phyloP scores from a whole-genome alignment of 768 basidiomycete genomes.

The Lactifluus piperatus region DNA sequence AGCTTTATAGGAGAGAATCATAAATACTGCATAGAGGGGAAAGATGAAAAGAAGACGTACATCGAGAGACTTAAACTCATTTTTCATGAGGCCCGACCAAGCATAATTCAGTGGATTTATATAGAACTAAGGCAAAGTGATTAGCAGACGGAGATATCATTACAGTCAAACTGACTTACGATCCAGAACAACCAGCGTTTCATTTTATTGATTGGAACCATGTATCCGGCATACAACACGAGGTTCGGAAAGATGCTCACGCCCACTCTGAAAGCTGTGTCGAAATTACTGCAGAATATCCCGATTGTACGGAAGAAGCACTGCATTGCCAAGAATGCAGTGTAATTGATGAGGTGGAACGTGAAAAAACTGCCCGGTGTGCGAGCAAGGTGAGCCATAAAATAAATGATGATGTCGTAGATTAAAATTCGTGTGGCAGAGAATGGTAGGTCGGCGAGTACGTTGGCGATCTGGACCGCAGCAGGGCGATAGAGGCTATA shows the following conservation, averaged over 20 bases:
- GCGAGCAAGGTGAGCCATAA: slow-evolving; percentile 46
- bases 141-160: slow-evolving; percentile 18
- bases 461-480: slow-evolving; percentile 57
- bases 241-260: slow-evolving; percentile 55
- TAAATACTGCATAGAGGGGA: slow-evolving; percentile 28
- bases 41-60: slow-evolving; percentile 26
- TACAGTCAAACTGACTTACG: slow-evolving; percentile 32
- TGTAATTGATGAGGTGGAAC: slow-evolving; percentile 57
- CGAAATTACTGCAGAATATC: slow-evolving; percentile 43
- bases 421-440: slow-evolving; percentile 50
- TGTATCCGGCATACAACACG: slow-evolving; percentile 63
- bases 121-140: slow-evolving; percentile 52
- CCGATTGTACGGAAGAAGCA: slow-evolving; percentile 80
- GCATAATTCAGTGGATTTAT: slow-evolving; percentile 51
- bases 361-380: slow-evolving; percentile 42
- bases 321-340: slow-evolving; percentile 66
- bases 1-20: slow-evolving; percentile 25
- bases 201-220: slow-evolving; percentile 59
- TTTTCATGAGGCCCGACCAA: slow-evolving; percentile 75
- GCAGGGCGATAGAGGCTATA: slow-evolving; percentile 64
- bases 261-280: slow-evolving; percentile 40
- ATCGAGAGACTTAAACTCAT: slow-evolving; percentile 66
- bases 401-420: slow-evolving; percentile 62
- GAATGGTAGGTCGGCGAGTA: slow-evolving; percentile 62
- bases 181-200: slow-evolving; percentile 88